Conservation (phyloP, 2,329 filamentous ascomycete genomes). For the Nectriaceae sp. region DNA sequence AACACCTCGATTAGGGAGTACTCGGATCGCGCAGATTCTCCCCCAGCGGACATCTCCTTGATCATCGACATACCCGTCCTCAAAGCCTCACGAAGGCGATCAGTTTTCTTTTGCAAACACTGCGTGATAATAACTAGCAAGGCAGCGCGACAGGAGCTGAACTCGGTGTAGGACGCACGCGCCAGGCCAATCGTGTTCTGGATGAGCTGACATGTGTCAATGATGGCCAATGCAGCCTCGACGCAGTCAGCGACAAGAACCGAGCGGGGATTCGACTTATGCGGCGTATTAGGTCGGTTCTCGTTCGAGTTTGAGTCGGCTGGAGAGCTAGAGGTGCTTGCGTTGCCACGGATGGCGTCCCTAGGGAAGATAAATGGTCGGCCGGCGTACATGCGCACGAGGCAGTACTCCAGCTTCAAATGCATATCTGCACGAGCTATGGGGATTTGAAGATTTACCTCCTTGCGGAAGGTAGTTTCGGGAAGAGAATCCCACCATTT, state of each 20-base stretch:
- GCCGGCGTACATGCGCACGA: slow-evolving; percentile 55
- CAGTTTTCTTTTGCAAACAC: slow-evolving; percentile 39
- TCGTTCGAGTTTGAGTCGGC: slow-evolving; percentile 33
- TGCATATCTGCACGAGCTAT: slow-evolving; percentile 52
- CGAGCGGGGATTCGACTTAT: slow-evolving; percentile 34
- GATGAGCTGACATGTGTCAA: slow-evolving; percentile 51
- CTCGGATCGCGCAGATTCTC: slow-evolving; percentile 53
- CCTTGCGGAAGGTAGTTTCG: slow-evolving; percentile 33
- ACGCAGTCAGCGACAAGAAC: slow-evolving; percentile 53
- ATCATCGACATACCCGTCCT: slow-evolving; percentile 52
- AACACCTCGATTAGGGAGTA: slow-evolving; percentile 55
- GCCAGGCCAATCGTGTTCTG: slow-evolving; percentile 54
- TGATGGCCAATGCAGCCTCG: slow-evolving; percentile 51
- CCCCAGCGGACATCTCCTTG: slow-evolving; percentile 54
- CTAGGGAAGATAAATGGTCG: slow-evolving; percentile 52
- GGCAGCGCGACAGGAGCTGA: slow-evolving; percentile 56
- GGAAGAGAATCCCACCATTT: slow-evolving; percentile 41
- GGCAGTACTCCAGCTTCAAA: slow-evolving; percentile 53
- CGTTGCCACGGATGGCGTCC: slow-evolving; percentile 26
- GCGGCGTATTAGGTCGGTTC: slow-evolving; percentile 26
- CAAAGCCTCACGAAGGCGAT: slow-evolving; percentile 45
- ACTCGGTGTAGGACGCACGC: slow-evolving; percentile 57
- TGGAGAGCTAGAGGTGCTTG: slow-evolving; percentile 32
- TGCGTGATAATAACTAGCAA: slow-evolving; percentile 49
- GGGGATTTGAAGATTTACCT: slow-evolving; percentile 41